Base-by-base conservation (phyloP, 1,284 basidiomycete genomes). In the Irpex rosettiformis region DNA sequence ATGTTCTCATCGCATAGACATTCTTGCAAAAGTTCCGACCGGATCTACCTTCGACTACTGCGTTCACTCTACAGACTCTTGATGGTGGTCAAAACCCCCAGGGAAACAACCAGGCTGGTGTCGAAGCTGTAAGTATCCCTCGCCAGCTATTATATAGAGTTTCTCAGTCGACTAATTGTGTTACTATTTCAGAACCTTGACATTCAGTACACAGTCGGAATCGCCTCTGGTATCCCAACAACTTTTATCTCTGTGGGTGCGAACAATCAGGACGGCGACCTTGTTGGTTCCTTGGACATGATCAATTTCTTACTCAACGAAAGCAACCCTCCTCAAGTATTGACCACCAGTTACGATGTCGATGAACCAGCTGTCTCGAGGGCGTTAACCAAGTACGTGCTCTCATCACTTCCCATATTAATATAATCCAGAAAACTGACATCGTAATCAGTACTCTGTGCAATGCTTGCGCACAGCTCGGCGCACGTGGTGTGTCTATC, bases 131-230 rank as follows among this genome's bases (percentile, higher is more conserved):
- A 47, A 74, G 77, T 54, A 72, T 16, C 33, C 16, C 16, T 73
- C 3, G 29, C 22, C 7, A 45, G n/a, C 43, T 45, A 18, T 8
- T 7, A 40, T 51, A 27, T 13, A 25, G 25, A 51, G 24, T 51
- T 13, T 54, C 16, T 45, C 16, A 37, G 1, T 33, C 8, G 25
- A 2, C 7, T 45, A 54, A 22, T 33, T 16, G 43, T 21, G 29
- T 40, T 11, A 29, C n/a, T n/a, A n/a, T 27, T 21, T 51, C 43
- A 67, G 49, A 83, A 85, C 65, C 73, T 88, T 11, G 84, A 88
- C 64, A 80, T 85, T 37, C 83, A 89, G 71, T 86, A 86, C 62
- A 80, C 84, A 2, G 78, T 77, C 21, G 84, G 80, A 21, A 69
- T 89, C n/a, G 67, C 67, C 8, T 65, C 63, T 1, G 66, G 58